Base-by-base conservation (phyloP, 2,329 filamentous ascomycete species). In the Exophiala viscosa region DNA sequence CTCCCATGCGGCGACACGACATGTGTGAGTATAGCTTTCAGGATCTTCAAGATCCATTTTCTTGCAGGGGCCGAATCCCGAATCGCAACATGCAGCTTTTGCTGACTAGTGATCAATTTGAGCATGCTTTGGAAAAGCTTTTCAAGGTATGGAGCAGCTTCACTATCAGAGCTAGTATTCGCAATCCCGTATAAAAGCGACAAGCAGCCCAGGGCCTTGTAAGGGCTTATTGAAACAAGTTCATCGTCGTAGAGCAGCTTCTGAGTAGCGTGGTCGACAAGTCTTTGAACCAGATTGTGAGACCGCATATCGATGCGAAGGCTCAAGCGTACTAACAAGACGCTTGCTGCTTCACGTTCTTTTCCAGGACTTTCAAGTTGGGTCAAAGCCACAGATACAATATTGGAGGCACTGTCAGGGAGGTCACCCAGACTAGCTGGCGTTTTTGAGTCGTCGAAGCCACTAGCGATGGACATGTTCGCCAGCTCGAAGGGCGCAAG, bases 401-500 rank as follows among this genome's bases (percentile, higher is more conserved):
- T 75, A 11, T 89, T 80, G 5, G 81, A 72, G 0, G 88, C 81
- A 51, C 96, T 80, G 1, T 80, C 80, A 0, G 92, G 90, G 1
- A 90, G 72, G 31, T 81, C 71, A 1, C 67, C 61, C 0, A 85
- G 81, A 69, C 87, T 79, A 14, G 54, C 50, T 11, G 70, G 31
- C 3, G 65, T 55, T 31, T 68, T 66, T 5, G 28, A 28, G 28
- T 49, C 40, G 10, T 45, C 39, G 5, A 50, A 34, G 1, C 50
- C 42, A 10, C 49, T 18, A 28, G 50, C 46, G 10, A 73, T 73
- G 1, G 91, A 96, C 55, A 99, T 91, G 2, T 88, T 90, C 2
- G 85, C 80, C 47, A 99, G 75, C 63, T 96, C 91, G 70, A 99
- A 99, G 0, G 93, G 93, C 1, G 90, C 90, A 31, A 92, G 78